Conservation (phyloP, 1,284 basidiomycete species). For the Salmacisia buchloeana region DNA sequence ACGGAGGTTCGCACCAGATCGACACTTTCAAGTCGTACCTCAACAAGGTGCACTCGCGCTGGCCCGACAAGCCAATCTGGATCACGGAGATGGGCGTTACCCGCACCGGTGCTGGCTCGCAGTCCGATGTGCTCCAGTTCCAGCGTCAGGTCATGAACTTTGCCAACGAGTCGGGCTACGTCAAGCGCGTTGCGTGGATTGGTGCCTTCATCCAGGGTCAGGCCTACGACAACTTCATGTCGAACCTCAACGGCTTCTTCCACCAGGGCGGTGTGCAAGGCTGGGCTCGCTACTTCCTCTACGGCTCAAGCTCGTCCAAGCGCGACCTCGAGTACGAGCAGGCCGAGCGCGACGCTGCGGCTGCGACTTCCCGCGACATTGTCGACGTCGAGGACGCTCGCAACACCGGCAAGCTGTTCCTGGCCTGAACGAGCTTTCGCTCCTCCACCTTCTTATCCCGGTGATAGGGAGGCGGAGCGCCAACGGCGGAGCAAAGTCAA, state of each 20-base stretch:
- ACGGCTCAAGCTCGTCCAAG: not conserved
- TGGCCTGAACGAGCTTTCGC: not conserved
- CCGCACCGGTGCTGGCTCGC: conserved; percentile 18
- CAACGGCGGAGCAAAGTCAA: too few species aligned
- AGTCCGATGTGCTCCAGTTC: conserved; percentile 32
- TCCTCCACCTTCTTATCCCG: too few species aligned
- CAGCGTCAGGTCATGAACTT: conserved; percentile 27
- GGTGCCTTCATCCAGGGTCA: conserved; percentile 35
- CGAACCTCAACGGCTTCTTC: conserved; percentile 39
- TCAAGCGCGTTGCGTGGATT: conserved; percentile 40
- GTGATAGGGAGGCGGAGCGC: too few species aligned
- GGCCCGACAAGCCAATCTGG: conserved; percentile 29
- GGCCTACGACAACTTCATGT: conserved; percentile 39
- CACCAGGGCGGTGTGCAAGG: not conserved
- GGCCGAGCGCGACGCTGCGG: not conserved
- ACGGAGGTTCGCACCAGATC: conserved; percentile 36
- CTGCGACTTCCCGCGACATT: not conserved
- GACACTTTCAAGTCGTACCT: conserved; percentile 37
- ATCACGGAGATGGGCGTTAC: conserved; percentile 48
- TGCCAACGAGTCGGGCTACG: conserved; percentile 27
- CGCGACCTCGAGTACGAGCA: not conserved
- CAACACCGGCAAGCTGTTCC: not conserved
- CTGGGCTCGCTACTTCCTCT: conserved; percentile 9
- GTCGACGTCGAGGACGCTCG: not conserved
- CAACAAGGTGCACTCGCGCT: conserved; percentile 22